phyloP scores from a whole-genome alignment of 2,329 filamentous ascomycete species.

The Aureobasidium namibiae region DNA sequence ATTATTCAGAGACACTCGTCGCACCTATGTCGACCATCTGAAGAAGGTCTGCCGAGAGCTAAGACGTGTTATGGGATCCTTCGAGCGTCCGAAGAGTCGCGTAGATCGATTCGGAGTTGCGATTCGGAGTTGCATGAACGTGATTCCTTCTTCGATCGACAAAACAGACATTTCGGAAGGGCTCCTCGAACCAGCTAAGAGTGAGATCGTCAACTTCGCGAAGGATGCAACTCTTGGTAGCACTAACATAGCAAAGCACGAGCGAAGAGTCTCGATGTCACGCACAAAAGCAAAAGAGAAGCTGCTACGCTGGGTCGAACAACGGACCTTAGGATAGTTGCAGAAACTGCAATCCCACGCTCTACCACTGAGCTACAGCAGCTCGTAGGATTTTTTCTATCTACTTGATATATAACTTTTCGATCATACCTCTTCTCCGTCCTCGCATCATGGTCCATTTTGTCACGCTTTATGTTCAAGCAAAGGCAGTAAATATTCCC shows the following conservation, averaged over 20 bases:
- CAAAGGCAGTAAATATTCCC: too few relatives aligned
- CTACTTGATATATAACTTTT: too few relatives aligned
- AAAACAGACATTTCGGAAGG: background rate
- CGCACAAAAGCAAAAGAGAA: background rate
- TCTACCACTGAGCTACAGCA: constrained; percentile 15
- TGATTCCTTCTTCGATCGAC: background rate
- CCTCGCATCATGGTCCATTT: too few relatives aligned
- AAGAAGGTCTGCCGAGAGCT: background rate
- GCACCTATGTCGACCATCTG: background rate
- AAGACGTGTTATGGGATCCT: background rate
- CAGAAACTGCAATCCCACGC: constrained; percentile 13
- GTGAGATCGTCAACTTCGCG: background rate
- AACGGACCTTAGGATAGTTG: constrained; percentile 14
- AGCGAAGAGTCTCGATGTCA: too few relatives aligned
- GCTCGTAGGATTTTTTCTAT: background rate
- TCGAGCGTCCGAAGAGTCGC: background rate
- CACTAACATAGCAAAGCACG: background rate
- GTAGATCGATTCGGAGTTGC: background rate
- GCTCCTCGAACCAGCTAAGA: background rate
- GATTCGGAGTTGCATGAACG: background rate
- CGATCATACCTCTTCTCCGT: too few relatives aligned
- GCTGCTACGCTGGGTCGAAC: constrained; percentile 14
- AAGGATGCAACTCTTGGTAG: too few relatives aligned
- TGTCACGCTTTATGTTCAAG: too few relatives aligned
- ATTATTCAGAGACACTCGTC: background rate